Conservation (phyloP, 2,329 filamentous ascomycete genomes). For the Plenodomus biglobosus region DNA sequence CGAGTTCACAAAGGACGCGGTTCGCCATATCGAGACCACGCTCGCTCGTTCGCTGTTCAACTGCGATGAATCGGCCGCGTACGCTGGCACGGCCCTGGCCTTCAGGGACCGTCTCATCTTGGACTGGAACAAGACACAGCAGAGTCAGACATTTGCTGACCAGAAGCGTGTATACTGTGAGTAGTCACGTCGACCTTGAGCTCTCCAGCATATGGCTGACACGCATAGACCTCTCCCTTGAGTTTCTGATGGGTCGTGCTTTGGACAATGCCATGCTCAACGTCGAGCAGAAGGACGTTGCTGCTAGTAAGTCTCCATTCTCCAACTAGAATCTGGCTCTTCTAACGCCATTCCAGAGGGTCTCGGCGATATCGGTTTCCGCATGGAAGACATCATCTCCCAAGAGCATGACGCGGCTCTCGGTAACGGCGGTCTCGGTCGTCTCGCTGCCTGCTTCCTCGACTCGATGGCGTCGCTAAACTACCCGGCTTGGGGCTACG, state of each 20-base stretch:
- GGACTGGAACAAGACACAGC: slow-evolving; percentile 98
- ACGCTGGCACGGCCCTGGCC: slow-evolving; percentile 85
- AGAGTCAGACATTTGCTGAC: slow-evolving; percentile 87
- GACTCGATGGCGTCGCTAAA: slow-evolving; percentile 94
- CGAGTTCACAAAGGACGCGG: slow-evolving; percentile 80
- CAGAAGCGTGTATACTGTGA: slow-evolving; percentile 90
- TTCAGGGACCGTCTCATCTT: slow-evolving; percentile 91
- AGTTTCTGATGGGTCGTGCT: slow-evolving; percentile 96
- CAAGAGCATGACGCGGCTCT: slow-evolving; percentile 97
- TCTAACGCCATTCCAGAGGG: slow-evolving; percentile 62
- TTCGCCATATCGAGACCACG: slow-evolving; percentile 94
- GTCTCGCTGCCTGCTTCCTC: slow-evolving; percentile 93
- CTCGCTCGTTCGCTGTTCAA: slow-evolving; percentile 96
- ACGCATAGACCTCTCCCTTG: slow-evolving; percentile 75
- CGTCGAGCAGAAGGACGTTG: slow-evolving; percentile 80
- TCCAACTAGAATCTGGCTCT: neutral
- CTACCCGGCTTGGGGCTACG: slow-evolving; percentile 97
- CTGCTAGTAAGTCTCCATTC: slow-evolving; percentile 62
- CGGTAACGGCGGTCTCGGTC: slow-evolving; percentile 92
- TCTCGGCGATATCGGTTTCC: slow-evolving; percentile 86
- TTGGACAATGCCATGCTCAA: slow-evolving; percentile 99
- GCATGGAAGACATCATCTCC: slow-evolving; percentile 90
- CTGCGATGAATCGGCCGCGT: slow-evolving; percentile 91
- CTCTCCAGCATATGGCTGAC: slow-evolving; percentile 13
- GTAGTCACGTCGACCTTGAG: slow-evolving; percentile 13